A percentile compares a stretch with the other conserved stretches of the same genome.
Evolutionary conservation across 208 protist species (phyloP).

Genomic region (Leishmania braziliensis): DNA sequence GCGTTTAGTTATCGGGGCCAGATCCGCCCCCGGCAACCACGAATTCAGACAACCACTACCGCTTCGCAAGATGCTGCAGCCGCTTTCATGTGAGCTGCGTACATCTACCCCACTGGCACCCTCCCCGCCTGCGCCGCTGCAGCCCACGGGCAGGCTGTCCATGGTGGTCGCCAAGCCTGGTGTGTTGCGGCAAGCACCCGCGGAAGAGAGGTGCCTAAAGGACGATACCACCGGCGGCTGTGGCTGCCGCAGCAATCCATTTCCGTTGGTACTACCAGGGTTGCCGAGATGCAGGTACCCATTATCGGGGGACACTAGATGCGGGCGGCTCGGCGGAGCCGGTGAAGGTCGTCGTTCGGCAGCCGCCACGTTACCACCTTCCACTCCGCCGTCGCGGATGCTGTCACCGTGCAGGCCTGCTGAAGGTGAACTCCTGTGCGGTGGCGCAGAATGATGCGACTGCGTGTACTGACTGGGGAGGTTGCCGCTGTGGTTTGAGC

Average conservation of each 20-base stretch:
- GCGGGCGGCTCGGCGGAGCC: background rate
- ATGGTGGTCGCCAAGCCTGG: conserved; percentile 14
- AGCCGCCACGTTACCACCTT: background rate
- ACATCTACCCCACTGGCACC: background rate
- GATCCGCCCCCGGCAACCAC: background rate
- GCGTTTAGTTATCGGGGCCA: background rate
- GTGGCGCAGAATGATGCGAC: background rate
- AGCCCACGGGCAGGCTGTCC: background rate
- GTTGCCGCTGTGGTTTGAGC: background rate
- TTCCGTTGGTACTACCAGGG: background rate
- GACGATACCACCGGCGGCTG: background rate
- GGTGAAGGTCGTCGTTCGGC: background rate
- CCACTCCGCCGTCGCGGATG: background rate
- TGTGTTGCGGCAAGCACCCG: conserved; percentile 7
- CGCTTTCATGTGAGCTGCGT: background rate
- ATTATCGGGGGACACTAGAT: background rate
- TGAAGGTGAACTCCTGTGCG: background rate
- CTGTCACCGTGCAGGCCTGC: background rate
- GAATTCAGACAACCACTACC: background rate
- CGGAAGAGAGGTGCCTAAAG: background rate
- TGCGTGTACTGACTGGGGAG: background rate
- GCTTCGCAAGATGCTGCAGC: conserved; percentile 1
- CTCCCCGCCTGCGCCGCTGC: background rate
- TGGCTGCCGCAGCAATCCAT: background rate
- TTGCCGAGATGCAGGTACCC: background rate